Base-by-base conservation (phyloP, 2,329 filamentous ascomycete genomes). In the Botrytis porri region DNA sequence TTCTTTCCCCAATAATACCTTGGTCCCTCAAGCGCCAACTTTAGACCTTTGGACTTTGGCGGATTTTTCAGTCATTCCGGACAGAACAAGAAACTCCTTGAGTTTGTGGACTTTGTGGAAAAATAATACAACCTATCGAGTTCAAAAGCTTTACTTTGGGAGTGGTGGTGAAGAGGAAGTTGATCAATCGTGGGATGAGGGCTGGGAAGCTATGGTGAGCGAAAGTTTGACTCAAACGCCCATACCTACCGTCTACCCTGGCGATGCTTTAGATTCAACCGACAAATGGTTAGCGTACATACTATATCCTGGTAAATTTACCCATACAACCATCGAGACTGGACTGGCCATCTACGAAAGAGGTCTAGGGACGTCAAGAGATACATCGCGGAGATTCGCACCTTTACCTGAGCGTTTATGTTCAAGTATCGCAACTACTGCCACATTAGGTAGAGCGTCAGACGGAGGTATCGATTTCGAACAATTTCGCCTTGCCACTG, bases 211-310 rank as follows among this genome's bases (percentile, higher is more conserved):
- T 20, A 90, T 92, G 22, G 87, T 87, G 69, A 85, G 88, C 59
- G 91, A 93, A 74, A 87, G 85, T 32, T 82, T 86, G 16, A 81
- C 86, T 75, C 81, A 84, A 43, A 83, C 86, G 35, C 83, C 86
- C 5, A 85, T 88, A 9, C 89, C 89, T 48, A 83, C 85, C 25
- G 86, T 90, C n/a, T 85, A 88, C 22, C 83, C 88, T 22, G 88
- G 88, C 74, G 91, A 93, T 79, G 83, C 90, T 48, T 87, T 89
- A 43, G 91, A 95, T 81, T 85, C 90, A 10, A 91, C 91, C 0
- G 93, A 97, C 78, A 92, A 92, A 80, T 99, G 96, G 96, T 84
- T 98, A 14, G 86, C 92, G 41, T 92, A 92, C 76, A 89, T 99
- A 73, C 88, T 98, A 78, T 90, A 89, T 74, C 95, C 96, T 1